Evolutionary conservation across 176 grass and related monocot species (phyloP).

Genomic region (Eremochloa ophiuroides): DNA sequence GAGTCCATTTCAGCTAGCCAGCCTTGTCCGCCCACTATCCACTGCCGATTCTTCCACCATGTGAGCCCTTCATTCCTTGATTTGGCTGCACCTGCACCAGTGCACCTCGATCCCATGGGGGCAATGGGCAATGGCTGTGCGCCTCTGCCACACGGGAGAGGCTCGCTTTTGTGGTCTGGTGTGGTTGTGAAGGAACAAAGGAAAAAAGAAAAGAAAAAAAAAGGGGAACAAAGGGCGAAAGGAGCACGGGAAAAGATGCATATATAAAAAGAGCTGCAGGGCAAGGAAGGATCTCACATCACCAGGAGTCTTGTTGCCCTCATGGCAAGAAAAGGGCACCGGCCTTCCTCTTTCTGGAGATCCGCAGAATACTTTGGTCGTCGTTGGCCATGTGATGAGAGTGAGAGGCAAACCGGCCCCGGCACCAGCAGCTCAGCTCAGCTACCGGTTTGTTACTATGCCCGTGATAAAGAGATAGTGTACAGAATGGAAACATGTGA

Average conservation of each 20-base stretch:
- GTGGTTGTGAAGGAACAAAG: slow-evolving; percentile 30
- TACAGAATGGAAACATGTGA: background rate
- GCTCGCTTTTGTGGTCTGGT: slow-evolving; percentile 11
- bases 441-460: background rate
- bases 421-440: background rate
- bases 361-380: slow-evolving; percentile 19
- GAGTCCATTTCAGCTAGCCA: slow-evolving; percentile 7
- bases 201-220: too few relatives aligned
- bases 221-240: slow-evolving; percentile 21
- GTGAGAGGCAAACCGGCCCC: background rate
- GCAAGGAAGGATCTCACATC: slow-evolving; percentile 20
- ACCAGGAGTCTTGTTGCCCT: slow-evolving; percentile 38
- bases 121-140: background rate
- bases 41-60: slow-evolving; percentile 16
- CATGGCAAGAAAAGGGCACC: slow-evolving; percentile 38
- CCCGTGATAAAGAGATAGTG: background rate
- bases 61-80: slow-evolving; percentile 33
- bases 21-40: background rate
- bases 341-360: slow-evolving; percentile 36
- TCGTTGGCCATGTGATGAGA: slow-evolving; percentile 28
- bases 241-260: background rate
- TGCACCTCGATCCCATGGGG: background rate
- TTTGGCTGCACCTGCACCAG: slow-evolving; percentile 28
- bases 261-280: slow-evolving; percentile 10
- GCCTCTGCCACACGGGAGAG: slow-evolving; percentile 35